Base-by-base conservation (phyloP, 2,329 filamentous ascomycete genomes). In the Cercospora sp. region DNA sequence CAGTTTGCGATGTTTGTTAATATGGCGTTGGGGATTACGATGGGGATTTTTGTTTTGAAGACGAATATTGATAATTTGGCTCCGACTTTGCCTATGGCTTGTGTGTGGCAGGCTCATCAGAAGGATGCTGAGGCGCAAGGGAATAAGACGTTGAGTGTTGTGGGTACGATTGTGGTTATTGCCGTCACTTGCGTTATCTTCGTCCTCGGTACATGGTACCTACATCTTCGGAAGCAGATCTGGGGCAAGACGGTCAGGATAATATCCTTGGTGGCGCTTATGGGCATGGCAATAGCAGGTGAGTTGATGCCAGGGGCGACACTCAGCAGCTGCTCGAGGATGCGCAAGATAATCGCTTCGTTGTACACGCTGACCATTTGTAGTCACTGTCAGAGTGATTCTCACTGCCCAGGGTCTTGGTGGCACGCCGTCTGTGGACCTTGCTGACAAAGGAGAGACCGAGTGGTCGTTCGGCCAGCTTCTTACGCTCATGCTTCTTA, bases 1-100 rank as follows among this genome's bases (percentile, higher is more conserved):
- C 87, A 90, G 75, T 79, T 86, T 23, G 83, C 90, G 72, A 91
- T 91, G 87, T 83, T 90, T 68, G 82, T 87, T 68, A 91, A 90
- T 77, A 79, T 90, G 69, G 82, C 82, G 0, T 82, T 91, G 13
- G 87, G 85, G 5, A 85, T 84, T 62, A 79, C 86, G 3, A 85
- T 82, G 36, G 86, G 87, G 7, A 77, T 87, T 16, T 87, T 87
- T 72, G 83, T 89, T 51, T 79, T 90, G 23, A 81, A 84, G 72
- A 83, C 81, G 18, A 86, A 89, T 9, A 78, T 83, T 62, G 83
- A 82, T 66, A 83, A 72, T 16, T 76, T 89, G 69, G 77, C 82
- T 69, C 80, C 81, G 4, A 85, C 86, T 0, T 77, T 90, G 33
- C 87, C 89, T 0, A 85, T 91, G 61, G 83, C 81, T 0, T 91